Evolutionary conservation across 225 moss, liverwort and hornwort species (phyloP).

Genomic region (Pseudoscleropodium purum): DNA sequence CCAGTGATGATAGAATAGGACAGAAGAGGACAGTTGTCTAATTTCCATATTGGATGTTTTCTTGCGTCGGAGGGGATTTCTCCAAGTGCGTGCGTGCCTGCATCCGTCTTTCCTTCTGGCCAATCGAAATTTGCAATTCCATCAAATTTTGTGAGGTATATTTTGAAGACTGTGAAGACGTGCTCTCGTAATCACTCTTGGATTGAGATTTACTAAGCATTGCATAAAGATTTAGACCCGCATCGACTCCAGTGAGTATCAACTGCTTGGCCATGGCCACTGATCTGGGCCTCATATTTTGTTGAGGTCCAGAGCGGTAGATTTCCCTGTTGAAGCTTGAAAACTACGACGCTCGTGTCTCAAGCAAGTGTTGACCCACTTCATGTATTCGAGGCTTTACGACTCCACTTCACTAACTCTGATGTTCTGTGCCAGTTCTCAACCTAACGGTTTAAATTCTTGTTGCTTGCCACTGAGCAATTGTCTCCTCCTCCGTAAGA

Average conservation of each 20-base stretch:
- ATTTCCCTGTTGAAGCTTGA: neutral
- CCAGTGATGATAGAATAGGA: neutral
- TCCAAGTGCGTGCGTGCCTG: neutral
- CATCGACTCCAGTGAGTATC: constrained; percentile 55
- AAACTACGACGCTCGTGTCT: constrained; percentile 67
- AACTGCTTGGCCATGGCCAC: constrained; percentile 57
- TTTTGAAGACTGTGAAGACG: constrained; percentile 24
- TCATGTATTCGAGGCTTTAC: constrained; percentile 53
- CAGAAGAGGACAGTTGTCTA: neutral
- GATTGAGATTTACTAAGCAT: constrained; percentile 20
- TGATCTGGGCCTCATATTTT: constrained; percentile 68
- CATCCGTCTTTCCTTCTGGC: neutral
- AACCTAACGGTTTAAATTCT: constrained; percentile 60
- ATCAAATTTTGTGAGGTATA: constrained; percentile 2
- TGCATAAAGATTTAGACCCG: constrained; percentile 40
- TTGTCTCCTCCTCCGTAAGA: constrained; percentile 45
- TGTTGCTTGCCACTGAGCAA: constrained; percentile 49
- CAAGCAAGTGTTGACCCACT: constrained; percentile 71
- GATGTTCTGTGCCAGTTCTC: constrained; percentile 58
- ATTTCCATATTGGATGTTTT: neutral
- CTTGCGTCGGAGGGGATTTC: neutral
- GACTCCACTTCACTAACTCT: constrained; percentile 68
- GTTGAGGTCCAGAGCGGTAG: constrained; percentile 44
- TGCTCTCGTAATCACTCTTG: constrained; percentile 48
- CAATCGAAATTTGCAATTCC: neutral